Evolutionary conservation across 495 filamentous ascomycete genomes (phyloP).

Genomic region (Hypoxylon perforatum): DNA sequence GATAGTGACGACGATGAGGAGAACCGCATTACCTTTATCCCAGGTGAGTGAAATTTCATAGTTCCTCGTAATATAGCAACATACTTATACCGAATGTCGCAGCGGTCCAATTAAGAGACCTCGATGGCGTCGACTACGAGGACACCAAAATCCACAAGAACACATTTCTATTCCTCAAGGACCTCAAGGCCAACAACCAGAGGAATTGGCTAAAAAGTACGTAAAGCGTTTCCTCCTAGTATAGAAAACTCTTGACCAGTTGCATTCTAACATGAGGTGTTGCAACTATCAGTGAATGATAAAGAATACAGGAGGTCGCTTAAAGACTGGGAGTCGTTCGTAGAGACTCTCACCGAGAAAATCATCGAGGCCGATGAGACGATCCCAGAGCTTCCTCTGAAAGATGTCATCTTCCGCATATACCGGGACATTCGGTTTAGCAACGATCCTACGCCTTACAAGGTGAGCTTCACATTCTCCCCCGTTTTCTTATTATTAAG

Average conservation of each 20-base stretch:
- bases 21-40: constrained; percentile 65
- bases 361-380: constrained; percentile 78
- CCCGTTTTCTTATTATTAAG: neutral
- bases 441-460: constrained; percentile 86
- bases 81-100: constrained; percentile 9
- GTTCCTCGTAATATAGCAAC: neutral
- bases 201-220: constrained; percentile 83
- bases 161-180: constrained; percentile 79
- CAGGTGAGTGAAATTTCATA: constrained; percentile 35
- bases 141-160: constrained; percentile 81
- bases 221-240: constrained; percentile 20
- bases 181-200: constrained; percentile 81
- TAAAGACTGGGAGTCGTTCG: constrained; percentile 81
- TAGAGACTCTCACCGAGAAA: constrained; percentile 74
- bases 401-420: constrained; percentile 88
- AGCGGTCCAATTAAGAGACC: constrained; percentile 66
- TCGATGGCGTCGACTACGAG: constrained; percentile 72
- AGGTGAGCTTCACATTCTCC: constrained; percentile 59
- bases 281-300: constrained; percentile 70
- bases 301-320: constrained; percentile 78
- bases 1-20: constrained; percentile 48
- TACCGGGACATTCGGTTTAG: constrained; percentile 84
- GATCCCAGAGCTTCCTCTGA: constrained; percentile 82
- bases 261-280: constrained; percentile 1
- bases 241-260: neutral